Conservation (phyloP, 2,329 filamentous ascomycete genomes). For the Colletotrichum acutatum region DNA sequence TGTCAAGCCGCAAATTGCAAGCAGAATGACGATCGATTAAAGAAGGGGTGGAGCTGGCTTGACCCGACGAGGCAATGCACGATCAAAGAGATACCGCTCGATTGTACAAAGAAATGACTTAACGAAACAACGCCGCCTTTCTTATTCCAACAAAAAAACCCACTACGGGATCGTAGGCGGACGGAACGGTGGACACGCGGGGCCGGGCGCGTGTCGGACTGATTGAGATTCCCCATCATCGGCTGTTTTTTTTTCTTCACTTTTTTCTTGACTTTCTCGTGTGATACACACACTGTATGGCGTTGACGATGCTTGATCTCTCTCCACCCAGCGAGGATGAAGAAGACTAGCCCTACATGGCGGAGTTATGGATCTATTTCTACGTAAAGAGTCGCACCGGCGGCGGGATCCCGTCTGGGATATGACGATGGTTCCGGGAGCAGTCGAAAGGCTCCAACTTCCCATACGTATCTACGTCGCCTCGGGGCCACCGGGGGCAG, state of each 20-base stretch:
- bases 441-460: background rate
- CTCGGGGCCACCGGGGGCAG: slow-evolving; percentile 21
- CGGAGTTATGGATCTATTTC: slow-evolving; percentile 34
- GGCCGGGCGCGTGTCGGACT: slow-evolving; percentile 35
- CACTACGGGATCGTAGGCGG: slow-evolving; percentile 23
- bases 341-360: slow-evolving; percentile 20
- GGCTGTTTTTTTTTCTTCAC: slow-evolving; percentile 32
- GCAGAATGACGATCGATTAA: slow-evolving; percentile 72
- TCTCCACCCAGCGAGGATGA: slow-evolving; percentile 15
- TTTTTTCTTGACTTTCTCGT: slow-evolving; percentile 29
- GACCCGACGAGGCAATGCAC: slow-evolving; percentile 31
- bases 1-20: slow-evolving; percentile 65
- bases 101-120: slow-evolving; percentile 38
- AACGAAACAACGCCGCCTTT: slow-evolving; percentile 36
- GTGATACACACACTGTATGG: slow-evolving; percentile 23
- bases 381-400: slow-evolving; percentile 20
- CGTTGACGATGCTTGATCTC: slow-evolving; percentile 26
- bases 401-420: slow-evolving; percentile 11
- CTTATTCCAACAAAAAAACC: slow-evolving; percentile 17
- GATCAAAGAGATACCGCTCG: slow-evolving; percentile 28
- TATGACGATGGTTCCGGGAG: slow-evolving; percentile 12
- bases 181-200: slow-evolving; percentile 28
- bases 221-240: slow-evolving; percentile 36
- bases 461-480: background rate
- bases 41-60: slow-evolving; percentile 26